phyloP scores from a whole-genome alignment of 2,329 filamentous ascomycete species.

The Penicillium corylophilum region DNA sequence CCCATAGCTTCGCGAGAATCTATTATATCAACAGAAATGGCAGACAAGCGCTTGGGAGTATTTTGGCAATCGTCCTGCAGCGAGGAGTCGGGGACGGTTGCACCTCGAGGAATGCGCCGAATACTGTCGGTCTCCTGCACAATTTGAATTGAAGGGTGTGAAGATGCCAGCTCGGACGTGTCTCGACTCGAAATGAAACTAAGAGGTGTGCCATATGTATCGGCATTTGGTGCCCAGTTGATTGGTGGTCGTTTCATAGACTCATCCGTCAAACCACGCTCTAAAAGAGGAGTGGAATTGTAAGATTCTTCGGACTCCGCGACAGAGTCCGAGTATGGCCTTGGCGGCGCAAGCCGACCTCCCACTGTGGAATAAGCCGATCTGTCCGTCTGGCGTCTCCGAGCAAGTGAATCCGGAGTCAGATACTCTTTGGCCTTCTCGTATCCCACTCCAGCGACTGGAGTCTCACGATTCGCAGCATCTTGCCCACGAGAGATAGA shows the following conservation, averaged over 20 bases:
- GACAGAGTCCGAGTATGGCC: conserved; percentile 43
- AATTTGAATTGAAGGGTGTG: conserved; percentile 52
- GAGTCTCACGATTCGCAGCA: not conserved
- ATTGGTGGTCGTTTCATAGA: conserved; percentile 49
- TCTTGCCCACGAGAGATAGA: not conserved
- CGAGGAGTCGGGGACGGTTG: conserved; percentile 38
- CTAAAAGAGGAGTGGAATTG: conserved; percentile 72
- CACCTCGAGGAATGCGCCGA: conserved; percentile 47
- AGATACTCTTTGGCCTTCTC: conserved; percentile 9
- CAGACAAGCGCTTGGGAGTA: conserved; percentile 54
- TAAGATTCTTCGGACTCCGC: conserved; percentile 71
- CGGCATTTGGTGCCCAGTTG: conserved; percentile 16
- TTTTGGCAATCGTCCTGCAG: conserved; percentile 34
- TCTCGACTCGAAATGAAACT: conserved; percentile 29
- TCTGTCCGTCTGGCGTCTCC: conserved; percentile 27
- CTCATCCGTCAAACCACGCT: conserved; percentile 57
- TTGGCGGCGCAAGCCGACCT: conserved; percentile 29
- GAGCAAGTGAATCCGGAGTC: conserved; percentile 17
- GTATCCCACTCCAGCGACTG: not conserved
- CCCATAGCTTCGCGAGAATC: conserved; percentile 38
- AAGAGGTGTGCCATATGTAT: conserved; percentile 25
- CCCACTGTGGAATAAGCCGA: conserved; percentile 28
- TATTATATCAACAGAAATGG: conserved; percentile 52
- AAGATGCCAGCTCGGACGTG: conserved; percentile 36
- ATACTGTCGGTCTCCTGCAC: conserved; percentile 54